Evolutionary conservation across 73 alveolate genomes (phyloP).

Genomic region (Diophrys appendiculata): DNA sequence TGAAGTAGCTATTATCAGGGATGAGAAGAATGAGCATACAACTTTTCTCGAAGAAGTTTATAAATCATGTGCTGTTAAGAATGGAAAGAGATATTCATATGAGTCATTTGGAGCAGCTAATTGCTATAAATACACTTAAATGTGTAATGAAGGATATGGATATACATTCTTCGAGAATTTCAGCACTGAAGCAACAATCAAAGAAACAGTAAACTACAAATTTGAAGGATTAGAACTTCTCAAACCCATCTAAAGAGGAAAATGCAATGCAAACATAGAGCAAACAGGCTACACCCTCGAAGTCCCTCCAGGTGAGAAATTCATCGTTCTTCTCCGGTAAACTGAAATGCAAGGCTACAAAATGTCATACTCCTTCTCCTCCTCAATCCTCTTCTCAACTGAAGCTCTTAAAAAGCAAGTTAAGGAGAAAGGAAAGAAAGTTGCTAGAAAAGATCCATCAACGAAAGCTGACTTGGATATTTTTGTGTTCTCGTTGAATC

Average conservation of each 20-base stretch:
- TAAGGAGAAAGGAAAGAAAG: conserved; percentile 73
- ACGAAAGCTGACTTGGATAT: conserved; percentile 72
- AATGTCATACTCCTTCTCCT: conserved; percentile 39
- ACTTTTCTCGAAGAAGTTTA: conserved; percentile 40
- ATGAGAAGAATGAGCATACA: conserved; percentile 42
- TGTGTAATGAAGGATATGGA: conserved; percentile 75
- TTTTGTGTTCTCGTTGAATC: conserved; percentile 68
- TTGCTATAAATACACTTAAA: conserved; percentile 68
- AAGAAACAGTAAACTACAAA: conserved; percentile 72
- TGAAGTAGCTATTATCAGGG: conserved; percentile 45
- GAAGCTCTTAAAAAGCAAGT: conserved; percentile 69
- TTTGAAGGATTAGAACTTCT: conserved; percentile 72
- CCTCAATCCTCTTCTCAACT: conserved; percentile 33
- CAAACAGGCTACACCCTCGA: conserved; percentile 60
- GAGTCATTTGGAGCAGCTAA: conserved; percentile 71
- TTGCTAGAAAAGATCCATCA: conserved; percentile 71
- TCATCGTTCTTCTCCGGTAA: conserved; percentile 20
- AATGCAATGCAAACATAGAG: no score
- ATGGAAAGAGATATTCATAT: conserved; percentile 33
- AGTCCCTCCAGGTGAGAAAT: conserved; percentile 62
- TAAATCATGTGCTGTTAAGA: conserved; percentile 35
- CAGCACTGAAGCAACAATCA: conserved; percentile 52
- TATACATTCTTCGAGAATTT: conserved; percentile 65
- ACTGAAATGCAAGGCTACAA: conserved; percentile 42
- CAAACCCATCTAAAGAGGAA: conserved; percentile 59